phyloP scores from a whole-genome alignment of 352 stramenopile genomes.

The Globisporangium lucens region DNA sequence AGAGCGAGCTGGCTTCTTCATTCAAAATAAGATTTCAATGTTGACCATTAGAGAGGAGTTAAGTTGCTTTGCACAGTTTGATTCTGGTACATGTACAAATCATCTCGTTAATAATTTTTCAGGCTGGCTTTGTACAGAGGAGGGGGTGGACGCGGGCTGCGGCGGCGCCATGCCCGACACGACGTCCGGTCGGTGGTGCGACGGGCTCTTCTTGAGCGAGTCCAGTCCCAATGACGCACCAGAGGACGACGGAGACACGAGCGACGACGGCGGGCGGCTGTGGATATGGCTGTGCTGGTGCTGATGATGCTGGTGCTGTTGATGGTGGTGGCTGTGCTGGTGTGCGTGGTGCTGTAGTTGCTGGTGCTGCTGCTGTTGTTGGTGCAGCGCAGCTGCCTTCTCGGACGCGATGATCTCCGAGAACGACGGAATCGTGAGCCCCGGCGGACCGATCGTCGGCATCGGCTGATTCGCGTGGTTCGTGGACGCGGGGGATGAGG shows the following conservation, averaged over 20 bases:
- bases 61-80: neutral
- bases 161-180: slow-evolving; percentile 2
- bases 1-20: neutral
- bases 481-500: slow-evolving; percentile 17
- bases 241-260: neutral
- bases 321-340: slow-evolving; percentile 22
- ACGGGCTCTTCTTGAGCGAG: slow-evolving; percentile 8
- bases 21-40: neutral
- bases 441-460: slow-evolving; percentile 17
- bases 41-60: neutral
- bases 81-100: neutral
- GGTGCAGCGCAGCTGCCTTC: slow-evolving; percentile 13
- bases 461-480: slow-evolving; percentile 13
- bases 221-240: slow-evolving; percentile 2
- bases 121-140: slow-evolving; percentile 20
- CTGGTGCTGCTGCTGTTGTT: slow-evolving; percentile 21
- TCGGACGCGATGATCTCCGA: slow-evolving; percentile 21
- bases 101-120: slow-evolving; percentile 19
- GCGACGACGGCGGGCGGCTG: slow-evolving; percentile 1
- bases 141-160: neutral
- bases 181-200: slow-evolving; percentile 5
- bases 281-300: slow-evolving; percentile 16
- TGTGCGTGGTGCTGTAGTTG: slow-evolving; percentile 26
- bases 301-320: slow-evolving; percentile 29
- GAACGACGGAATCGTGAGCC: slow-evolving; percentile 20